Evolutionary conservation across 129 eudicot species (phyloP).

Genomic region (Erigeron canadensis): DNA sequence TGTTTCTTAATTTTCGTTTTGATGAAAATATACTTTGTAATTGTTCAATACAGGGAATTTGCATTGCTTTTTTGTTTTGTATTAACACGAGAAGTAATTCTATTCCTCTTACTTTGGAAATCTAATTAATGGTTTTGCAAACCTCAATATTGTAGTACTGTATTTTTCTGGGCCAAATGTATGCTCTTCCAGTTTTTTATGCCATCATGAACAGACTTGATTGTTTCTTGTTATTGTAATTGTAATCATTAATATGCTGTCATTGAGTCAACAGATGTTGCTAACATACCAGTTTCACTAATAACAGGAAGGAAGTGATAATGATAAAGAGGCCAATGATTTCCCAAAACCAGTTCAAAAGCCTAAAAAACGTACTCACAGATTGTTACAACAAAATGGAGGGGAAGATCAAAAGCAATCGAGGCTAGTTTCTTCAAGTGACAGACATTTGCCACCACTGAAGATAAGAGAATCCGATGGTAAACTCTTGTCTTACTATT

Average conservation of each 20-base stretch:
- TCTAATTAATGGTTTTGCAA: no score
- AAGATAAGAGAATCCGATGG: conserved; percentile 45
- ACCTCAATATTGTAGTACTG: not conserved
- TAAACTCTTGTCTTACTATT: not conserved
- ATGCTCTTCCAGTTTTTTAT: not conserved
- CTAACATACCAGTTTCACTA: not conserved
- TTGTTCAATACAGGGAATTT: not conserved
- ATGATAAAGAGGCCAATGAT: conserved; percentile 38
- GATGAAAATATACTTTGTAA: not conserved
- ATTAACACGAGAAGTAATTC: no score
- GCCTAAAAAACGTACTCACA: conserved; percentile 38
- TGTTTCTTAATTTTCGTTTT: not conserved
- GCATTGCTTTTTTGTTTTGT: no score
- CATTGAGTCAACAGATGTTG: no score
- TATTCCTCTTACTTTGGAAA: no score
- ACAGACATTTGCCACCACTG: conserved; percentile 41
- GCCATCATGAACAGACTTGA: not conserved
- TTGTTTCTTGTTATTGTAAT: conserved; percentile 4
- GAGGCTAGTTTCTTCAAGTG: conserved; percentile 34
- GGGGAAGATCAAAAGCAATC: conserved; percentile 37
- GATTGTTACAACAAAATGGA: conserved; percentile 29
- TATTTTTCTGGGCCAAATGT: not conserved
- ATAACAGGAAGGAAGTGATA: conserved; percentile 50
- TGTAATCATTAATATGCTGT: not conserved
- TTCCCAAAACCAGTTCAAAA: conserved; percentile 28